Base-by-base conservation (phyloP, 2,329 filamentous ascomycete genomes). In the Paradendryphiella salina region DNA sequence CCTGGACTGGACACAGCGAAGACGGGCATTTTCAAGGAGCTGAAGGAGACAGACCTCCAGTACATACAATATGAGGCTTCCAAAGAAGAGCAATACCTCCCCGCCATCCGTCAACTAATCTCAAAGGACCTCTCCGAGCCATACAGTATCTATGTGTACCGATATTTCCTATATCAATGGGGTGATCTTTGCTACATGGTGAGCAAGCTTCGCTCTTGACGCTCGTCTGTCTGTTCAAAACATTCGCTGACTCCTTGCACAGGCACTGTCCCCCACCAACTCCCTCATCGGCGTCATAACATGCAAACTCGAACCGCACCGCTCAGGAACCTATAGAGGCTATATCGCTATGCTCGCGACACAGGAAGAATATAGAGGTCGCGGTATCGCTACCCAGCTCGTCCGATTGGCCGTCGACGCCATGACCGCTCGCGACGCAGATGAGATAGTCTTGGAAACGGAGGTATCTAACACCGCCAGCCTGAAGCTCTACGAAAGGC, bases 301-400 rank as follows among this genome's bases (percentile, higher is more conserved):
- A 53, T 96, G 88, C 75, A 99, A 99, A 73, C 84, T 99, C 52
- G 94, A 99, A 72, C 83, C 85, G 18, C 94, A 99, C 75, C 84
- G 89, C 17, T 89, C 88, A 5, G 91, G 93, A 58, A 92, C 91
- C 1, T 80, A 91, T 58, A 85, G 94, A 56, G 94, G 94, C 50
- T 99, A 99, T 76, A 97, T 99, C 63, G 94, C 94, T 67, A 99
- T 99, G 94, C 82, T 99, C 34, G 94, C 94, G n/a, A 92, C 96
- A 4, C 84, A 86, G 35, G 85, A 90, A 32, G 78, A 85, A 20
- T 87, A 90, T 66, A 86, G 94, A 17, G 91, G 92, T 5, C 84
- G 86, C 57, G 93, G 94, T 1, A 91, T 99, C 52, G 94, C 76
- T 5, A 96, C 91, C 0, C 85, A 86, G 33, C 80, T 99, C 8